Base-by-base conservation (phyloP, 176 grass and related monocot genomes). In the Aegilops speltoides region DNA sequence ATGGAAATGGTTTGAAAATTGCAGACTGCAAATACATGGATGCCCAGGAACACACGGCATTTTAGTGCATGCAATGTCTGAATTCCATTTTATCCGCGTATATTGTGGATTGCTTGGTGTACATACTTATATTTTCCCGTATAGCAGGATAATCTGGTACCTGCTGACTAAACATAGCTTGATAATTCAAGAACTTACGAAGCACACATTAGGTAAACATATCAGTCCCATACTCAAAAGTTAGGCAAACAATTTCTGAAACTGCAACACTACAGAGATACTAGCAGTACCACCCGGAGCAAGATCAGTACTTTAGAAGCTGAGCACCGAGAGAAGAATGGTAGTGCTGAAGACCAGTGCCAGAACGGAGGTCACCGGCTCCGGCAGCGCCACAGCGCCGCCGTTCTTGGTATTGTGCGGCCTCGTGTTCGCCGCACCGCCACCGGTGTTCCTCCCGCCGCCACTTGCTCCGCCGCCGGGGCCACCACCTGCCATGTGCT, bases 321-420 rank as follows among this genome's bases (percentile, higher is more conserved):
- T 60, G 57, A 68, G 28, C 8, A 28, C 68, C 7, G 89, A 74
- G 20, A 91, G 45, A 68, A 32, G 67, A 76, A 80, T 43, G 22
- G 80, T 62, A 37, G 33, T 68, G 22, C 75, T 63, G 59, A 80
- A 66, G 22, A 62, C 61, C 20, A 91, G 68, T 16, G 76, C 68
- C 45, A 91, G 85, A 26, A 75, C 16, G 68, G 22, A 60, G 22
- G 81, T 40, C 81, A 41, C 81, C 22, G 76, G 43, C 14, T 31
- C 45, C 10, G 41, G 59, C 45, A 87, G 45, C 10, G 60, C 74
- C 22, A 68, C 76, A 37, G 68, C 59, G 46, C 26, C 80, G 22
- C 22, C 76, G 76, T 83, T 87, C 76, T 74, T 87, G 57, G 2
- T 48, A 68, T 24, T 37, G 78, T 87, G 89, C 25, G 85, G 85